Conservation (phyloP, 2,329 filamentous ascomycete species). For the Cytospora paraplurivora region DNA sequence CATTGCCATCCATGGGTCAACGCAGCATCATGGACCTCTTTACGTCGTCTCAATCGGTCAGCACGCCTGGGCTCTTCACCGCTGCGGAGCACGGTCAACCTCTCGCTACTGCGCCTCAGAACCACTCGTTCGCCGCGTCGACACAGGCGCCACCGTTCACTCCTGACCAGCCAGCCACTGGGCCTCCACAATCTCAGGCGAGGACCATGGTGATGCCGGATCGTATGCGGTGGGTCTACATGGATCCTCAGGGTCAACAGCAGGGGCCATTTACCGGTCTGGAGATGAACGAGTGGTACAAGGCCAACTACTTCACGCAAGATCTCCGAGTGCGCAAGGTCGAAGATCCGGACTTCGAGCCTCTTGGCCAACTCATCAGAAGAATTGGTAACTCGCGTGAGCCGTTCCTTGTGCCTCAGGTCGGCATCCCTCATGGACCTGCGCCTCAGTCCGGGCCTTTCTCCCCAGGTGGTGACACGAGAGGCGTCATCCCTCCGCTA, state of each 20-base stretch:
- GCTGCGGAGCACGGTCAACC: slow-evolving; percentile 43
- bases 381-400: slow-evolving; percentile 97
- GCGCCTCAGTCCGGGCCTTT: slow-evolving; percentile 56
- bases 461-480: slow-evolving; percentile 49
- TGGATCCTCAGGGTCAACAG: slow-evolving; percentile 87
- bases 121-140: slow-evolving; percentile 37
- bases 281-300: slow-evolving; percentile 99
- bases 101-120: slow-evolving; percentile 38
- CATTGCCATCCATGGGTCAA: slow-evolving; percentile 54
- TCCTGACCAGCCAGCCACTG: slow-evolving; percentile 41
- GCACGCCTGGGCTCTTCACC: slow-evolving; percentile 42
- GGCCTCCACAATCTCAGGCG: slow-evolving; percentile 67
- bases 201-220: slow-evolving; percentile 99
- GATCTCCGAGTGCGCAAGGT: slow-evolving; percentile 93
- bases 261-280: slow-evolving; percentile 95
- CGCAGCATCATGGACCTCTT: slow-evolving; percentile 60
- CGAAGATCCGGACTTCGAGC: slow-evolving; percentile 93
- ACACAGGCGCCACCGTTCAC: slow-evolving; percentile 37
- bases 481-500: slow-evolving; percentile 80
- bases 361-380: slow-evolving; percentile 88
- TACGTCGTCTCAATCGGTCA: slow-evolving; percentile 40
- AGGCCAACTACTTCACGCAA: slow-evolving; percentile 94
- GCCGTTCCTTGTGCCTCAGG: slow-evolving; percentile 95
- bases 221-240: slow-evolving; percentile 97
- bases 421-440: slow-evolving; percentile 88